A percentile compares a stretch with the other conserved stretches of the same genome.
Conservation (phyloP, 192 early-diverging fungal genomes). For the Chytriomyces confervae region DNA sequence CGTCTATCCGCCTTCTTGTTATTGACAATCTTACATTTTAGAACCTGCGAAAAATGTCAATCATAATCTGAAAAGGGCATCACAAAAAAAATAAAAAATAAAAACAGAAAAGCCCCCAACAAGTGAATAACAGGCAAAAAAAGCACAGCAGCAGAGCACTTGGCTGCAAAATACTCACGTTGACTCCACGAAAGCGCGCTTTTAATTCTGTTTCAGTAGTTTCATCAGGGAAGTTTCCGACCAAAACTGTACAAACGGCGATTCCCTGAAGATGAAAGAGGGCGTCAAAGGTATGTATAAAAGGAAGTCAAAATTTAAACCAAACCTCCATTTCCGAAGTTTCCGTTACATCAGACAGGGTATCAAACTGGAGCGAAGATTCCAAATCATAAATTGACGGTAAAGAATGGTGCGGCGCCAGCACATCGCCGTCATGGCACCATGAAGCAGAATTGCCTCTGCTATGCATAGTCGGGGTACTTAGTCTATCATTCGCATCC, state of each 20-base stretch:
- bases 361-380: not conserved
- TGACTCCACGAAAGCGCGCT: slow-evolving; percentile 13
- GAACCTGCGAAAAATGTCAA: not conserved
- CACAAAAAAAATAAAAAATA: not conserved
- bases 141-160: not conserved
- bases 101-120: no score
- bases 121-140: no score
- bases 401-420: not conserved
- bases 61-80: no score
- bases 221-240: slow-evolving; percentile 31
- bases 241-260: slow-evolving; percentile 10
- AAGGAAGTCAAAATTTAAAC: not conserved
- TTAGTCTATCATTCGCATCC: no score
- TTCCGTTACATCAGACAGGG: slow-evolving; percentile 27
- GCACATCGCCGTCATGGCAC: not conserved
- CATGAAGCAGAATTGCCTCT: not conserved
- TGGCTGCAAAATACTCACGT: slow-evolving; percentile 6
- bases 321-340: slow-evolving; percentile 10
- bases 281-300: not conserved
- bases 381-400: not conserved
- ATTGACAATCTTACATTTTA: slow-evolving; percentile 32
- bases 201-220: slow-evolving; percentile 17
- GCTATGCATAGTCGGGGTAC: no score
- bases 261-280: not conserved
- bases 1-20: slow-evolving; percentile 25